These are phyloP conservation scores for Leptographium procerum DNA, from an alignment of 2,329 filamentous ascomycete genomes.

Conservation along the genomic window DNA sequence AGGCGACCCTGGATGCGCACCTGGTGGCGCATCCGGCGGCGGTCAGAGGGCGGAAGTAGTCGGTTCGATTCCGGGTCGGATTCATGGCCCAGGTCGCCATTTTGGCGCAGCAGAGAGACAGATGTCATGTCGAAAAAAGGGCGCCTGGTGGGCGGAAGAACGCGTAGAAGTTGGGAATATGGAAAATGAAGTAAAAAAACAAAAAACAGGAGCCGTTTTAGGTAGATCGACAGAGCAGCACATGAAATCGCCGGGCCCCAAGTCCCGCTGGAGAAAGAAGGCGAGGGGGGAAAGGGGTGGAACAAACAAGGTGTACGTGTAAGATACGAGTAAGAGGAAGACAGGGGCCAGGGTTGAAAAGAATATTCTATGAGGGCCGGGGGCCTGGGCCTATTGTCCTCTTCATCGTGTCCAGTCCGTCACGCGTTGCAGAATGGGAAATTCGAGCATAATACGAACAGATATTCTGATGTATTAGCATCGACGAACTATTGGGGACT, in stretches of 20 bases:
- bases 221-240: background rate
- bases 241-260: background rate
- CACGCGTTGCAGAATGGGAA: background rate
- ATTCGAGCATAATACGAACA: background rate
- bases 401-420: background rate
- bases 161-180: background rate
- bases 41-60: constrained; percentile 16
- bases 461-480: background rate
- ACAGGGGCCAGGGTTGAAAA: too few species aligned
- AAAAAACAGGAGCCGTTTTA: too few species aligned
- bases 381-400: background rate
- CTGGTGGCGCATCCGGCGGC: constrained; percentile 17
- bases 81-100: background rate
- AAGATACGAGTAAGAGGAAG: too few species aligned
- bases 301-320: background rate
- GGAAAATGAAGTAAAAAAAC: background rate
- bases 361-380: background rate
- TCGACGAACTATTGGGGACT: background rate
- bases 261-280: background rate
- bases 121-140: background rate
- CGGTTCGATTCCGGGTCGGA: constrained; percentile 7
- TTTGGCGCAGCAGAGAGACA: background rate
- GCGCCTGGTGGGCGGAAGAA: too few species aligned
- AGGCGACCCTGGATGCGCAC: constrained; percentile 27
- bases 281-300: background rate